Conservation (phyloP, 805 yeast species). For the Kodamaea sagamina region DNA sequence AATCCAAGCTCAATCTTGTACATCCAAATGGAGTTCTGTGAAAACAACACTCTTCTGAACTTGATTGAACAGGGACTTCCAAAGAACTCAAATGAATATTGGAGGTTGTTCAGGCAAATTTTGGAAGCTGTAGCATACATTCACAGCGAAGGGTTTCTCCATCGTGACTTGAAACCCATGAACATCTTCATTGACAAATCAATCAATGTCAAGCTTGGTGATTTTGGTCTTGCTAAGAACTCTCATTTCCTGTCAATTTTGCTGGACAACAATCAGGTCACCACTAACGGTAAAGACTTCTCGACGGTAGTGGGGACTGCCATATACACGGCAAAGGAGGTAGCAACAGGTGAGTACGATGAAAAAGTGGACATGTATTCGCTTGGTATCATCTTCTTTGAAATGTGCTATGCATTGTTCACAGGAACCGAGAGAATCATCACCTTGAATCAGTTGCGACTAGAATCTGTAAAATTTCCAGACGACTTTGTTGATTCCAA, state of each 20-base stretch:
- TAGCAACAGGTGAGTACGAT: slow-evolving; percentile 76
- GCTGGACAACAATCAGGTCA: slow-evolving; percentile 42
- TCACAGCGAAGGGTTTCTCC: slow-evolving; percentile 92
- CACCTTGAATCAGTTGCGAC: slow-evolving; percentile 66
- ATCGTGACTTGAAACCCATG: slow-evolving; percentile 92
- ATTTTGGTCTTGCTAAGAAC: slow-evolving; percentile 93
- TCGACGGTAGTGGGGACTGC: slow-evolving; percentile 95
- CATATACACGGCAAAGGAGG: slow-evolving; percentile 89
- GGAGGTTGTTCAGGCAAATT: slow-evolving; percentile 86
- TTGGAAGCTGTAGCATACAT: slow-evolving; percentile 88
- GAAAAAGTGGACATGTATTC: slow-evolving; percentile 97
- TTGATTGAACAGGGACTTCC: slow-evolving; percentile 74
- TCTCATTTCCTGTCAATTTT: slow-evolving; percentile 54
- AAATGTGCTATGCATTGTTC: slow-evolving; percentile 81
- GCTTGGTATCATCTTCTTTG: slow-evolving; percentile 90
- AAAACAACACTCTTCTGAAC: slow-evolving; percentile 85
- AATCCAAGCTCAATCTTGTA: slow-evolving; percentile 62
- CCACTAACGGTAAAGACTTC: slow-evolving; percentile 58
- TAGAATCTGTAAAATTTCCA: slow-evolving; percentile 67
- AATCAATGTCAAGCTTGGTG: slow-evolving; percentile 90
- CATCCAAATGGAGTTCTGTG: slow-evolving; percentile 99
- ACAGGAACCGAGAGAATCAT: slow-evolving; percentile 93
- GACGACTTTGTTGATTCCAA: slow-evolving; percentile 59
- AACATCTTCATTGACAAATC: slow-evolving; percentile 92
- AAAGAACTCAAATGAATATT: slow-evolving; percentile 72